phyloP scores from a whole-genome alignment of 805 yeast species.

The Saccharomyces kudriavzevii region DNA sequence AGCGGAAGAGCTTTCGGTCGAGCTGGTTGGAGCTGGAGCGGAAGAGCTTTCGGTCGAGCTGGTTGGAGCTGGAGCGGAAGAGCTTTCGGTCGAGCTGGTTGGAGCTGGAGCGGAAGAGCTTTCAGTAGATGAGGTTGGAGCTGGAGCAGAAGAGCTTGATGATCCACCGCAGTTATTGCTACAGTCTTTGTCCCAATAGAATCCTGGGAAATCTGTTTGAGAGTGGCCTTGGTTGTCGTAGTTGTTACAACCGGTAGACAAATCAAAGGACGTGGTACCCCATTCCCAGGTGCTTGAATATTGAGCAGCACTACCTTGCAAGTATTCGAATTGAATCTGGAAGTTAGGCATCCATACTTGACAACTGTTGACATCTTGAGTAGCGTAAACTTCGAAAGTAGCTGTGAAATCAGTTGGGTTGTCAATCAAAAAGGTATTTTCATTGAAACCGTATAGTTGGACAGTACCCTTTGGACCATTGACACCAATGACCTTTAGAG shows the following conservation, averaged over 20 bases:
- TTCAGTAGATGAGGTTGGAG: neutral
- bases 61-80: neutral
- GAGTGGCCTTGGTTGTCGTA: no score
- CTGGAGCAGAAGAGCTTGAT: neutral
- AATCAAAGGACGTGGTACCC: conserved; percentile 17
- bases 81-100: neutral
- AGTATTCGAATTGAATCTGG: no score
- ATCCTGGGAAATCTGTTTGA: conserved; percentile 22
- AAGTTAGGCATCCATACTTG: no score
- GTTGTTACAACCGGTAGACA: conserved; percentile 25
- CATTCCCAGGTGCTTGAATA: conserved; percentile 6
- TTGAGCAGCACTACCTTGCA: conserved; percentile 14
- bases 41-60: neutral
- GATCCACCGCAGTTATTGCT: neutral
- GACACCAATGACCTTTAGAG: conserved; percentile 25
- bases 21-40: neutral
- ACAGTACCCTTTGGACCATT: conserved; percentile 21
- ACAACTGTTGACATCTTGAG: neutral
- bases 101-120: neutral
- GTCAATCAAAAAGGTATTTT: conserved; percentile 13
- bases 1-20: neutral
- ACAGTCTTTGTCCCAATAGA: conserved; percentile 14
- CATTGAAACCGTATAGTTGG: conserved; percentile 22
- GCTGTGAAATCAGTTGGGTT: conserved; percentile 25
- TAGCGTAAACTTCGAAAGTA: conserved; percentile 21